Evolutionary conservation across 2,329 filamentous ascomycete genomes (phyloP).

Genomic region (Aureobasidium melanogenum): DNA sequence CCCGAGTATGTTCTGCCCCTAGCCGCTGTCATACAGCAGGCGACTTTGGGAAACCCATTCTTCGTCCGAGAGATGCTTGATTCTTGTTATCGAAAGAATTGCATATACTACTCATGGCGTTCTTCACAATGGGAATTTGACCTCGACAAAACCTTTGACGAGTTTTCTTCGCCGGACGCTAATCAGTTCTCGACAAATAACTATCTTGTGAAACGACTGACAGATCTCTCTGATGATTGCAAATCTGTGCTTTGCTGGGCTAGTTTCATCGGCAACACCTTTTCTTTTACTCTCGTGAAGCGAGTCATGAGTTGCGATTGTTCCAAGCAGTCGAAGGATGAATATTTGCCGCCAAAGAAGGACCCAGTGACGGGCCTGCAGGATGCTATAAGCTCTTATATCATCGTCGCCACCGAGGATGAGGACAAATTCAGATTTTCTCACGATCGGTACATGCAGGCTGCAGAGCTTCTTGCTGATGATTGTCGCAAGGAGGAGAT

Average conservation of each 20-base stretch:
- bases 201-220: slow-evolving; percentile 70
- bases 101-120: slow-evolving; percentile 85
- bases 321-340: slow-evolving; percentile 41
- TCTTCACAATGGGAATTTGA: slow-evolving; percentile 72
- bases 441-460: slow-evolving; percentile 79
- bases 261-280: slow-evolving; percentile 69
- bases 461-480: slow-evolving; percentile 62
- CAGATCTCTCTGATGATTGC: slow-evolving; percentile 65
- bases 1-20: slow-evolving; percentile 66
- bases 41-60: slow-evolving; percentile 81
- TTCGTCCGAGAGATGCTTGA: slow-evolving; percentile 87
- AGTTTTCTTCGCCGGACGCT: slow-evolving; percentile 71
- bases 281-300: slow-evolving; percentile 75
- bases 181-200: slow-evolving; percentile 72
- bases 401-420: slow-evolving; percentile 71
- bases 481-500: slow-evolving; percentile 62
- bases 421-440: slow-evolving; percentile 82
- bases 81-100: slow-evolving; percentile 75
- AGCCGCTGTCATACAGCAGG: slow-evolving; percentile 78
- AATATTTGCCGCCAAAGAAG: slow-evolving; percentile 49
- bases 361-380: slow-evolving; percentile 74
- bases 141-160: slow-evolving; percentile 73
- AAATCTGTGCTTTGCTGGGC: slow-evolving; percentile 79
- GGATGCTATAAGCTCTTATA: slow-evolving; percentile 66
- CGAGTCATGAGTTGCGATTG: slow-evolving; percentile 69